phyloP scores from a whole-genome alignment of 2,329 filamentous ascomycete species.

The Neonectria coccinea region DNA sequence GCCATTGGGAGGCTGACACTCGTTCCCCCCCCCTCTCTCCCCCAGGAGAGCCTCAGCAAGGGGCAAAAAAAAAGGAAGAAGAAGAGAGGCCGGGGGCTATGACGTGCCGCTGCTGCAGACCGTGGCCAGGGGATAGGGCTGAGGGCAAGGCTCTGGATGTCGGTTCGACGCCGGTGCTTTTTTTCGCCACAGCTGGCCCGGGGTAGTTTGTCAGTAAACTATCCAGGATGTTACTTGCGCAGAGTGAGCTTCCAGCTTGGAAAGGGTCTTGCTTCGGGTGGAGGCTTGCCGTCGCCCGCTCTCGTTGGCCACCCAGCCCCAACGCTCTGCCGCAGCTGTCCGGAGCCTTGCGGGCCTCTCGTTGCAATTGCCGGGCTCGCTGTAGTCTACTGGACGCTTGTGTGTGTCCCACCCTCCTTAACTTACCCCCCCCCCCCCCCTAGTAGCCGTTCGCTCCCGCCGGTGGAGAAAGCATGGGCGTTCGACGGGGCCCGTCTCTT shows the following conservation, averaged over 20 bases:
- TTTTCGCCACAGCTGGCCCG: constrained; percentile 46
- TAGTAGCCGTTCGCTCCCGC: constrained; percentile 45
- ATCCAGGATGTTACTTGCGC: constrained; percentile 24
- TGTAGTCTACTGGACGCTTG: constrained; percentile 10
- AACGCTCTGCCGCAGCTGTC: constrained; percentile 35
- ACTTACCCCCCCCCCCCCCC: neutral
- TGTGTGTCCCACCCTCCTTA: neutral
- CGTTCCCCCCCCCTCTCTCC: neutral
- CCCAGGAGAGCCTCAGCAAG: constrained; percentile 1
- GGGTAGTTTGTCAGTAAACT: constrained; percentile 27
- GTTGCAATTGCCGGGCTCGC: constrained; percentile 32
- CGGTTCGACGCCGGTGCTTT: constrained; percentile 34
- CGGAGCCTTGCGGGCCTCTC: constrained; percentile 27
- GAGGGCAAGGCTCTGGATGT: constrained; percentile 41
- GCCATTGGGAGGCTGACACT: constrained; percentile 6
- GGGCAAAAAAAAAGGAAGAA: constrained; percentile 3
- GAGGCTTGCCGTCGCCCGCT: constrained; percentile 34
- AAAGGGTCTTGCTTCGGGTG: constrained; percentile 40
- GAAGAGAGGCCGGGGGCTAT: constrained; percentile 27
- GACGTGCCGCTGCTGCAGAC: constrained; percentile 42
- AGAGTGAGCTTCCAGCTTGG: constrained; percentile 34
- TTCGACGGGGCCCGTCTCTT: constrained; percentile 24
- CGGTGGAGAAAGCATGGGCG: constrained; percentile 35
- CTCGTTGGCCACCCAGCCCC: constrained; percentile 35
- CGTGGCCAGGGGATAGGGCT: constrained; percentile 44